Conservation (phyloP, 202 grass and related monocot species). For the Panicum hallii region DNA sequence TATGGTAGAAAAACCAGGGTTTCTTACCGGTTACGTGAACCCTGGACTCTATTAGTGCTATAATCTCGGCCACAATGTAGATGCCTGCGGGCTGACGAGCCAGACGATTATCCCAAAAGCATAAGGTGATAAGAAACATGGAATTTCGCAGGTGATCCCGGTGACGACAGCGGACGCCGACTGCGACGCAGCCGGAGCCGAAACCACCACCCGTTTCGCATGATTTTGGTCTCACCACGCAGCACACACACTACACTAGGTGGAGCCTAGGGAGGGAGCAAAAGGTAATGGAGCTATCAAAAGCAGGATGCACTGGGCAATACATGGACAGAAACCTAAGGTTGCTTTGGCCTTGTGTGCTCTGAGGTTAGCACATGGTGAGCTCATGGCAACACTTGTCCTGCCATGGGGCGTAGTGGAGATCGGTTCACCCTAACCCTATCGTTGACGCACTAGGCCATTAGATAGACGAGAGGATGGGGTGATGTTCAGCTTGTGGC, state of each 20-base stretch:
- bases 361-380: constrained; percentile 39
- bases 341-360: constrained; percentile 27
- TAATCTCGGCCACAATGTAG: constrained; percentile 39
- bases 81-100: constrained; percentile 35
- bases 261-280: background rate
- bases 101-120: constrained; percentile 30
- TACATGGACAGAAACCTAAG: constrained; percentile 35
- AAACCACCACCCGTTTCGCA: constrained; percentile 13
- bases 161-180: background rate
- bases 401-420: constrained; percentile 41
- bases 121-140: constrained; percentile 47
- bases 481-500: constrained; percentile 36
- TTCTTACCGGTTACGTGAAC: constrained; percentile 37
- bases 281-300: constrained; percentile 19
- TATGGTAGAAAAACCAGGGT: constrained; percentile 14
- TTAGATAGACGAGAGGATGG: background rate
- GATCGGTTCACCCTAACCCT: constrained; percentile 40
- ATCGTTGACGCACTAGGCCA: constrained; percentile 32
- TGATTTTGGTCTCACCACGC: constrained; percentile 29
- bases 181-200: background rate
- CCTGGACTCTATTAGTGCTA: constrained; percentile 21
- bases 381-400: constrained; percentile 51
- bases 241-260: background rate
- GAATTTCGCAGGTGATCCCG: constrained; percentile 39
- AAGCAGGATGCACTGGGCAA: constrained; percentile 38